A percentile compares a stretch with the other conserved stretches of the same genome.
These are phyloP conservation scores for Trifolium dubium DNA, from an alignment of 306 rosid species.

Conservation along the genomic window DNA sequence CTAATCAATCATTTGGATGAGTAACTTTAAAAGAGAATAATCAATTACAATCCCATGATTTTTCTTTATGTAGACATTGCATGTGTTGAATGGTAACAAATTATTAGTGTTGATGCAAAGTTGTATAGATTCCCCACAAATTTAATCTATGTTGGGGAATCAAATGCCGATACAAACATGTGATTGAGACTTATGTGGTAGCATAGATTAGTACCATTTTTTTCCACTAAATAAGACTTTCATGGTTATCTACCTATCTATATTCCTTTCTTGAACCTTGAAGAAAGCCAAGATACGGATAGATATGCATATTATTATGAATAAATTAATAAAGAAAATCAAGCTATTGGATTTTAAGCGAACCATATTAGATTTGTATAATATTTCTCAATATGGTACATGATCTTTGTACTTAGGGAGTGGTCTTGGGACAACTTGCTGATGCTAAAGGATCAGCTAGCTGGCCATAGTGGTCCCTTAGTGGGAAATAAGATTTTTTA, in stretches of 20 bases:
- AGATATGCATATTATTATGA: not conserved
- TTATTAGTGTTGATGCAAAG: conserved; percentile 43
- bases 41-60: conserved; percentile 33
- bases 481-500: not conserved
- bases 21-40: conserved; percentile 44
- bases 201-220: conserved; percentile 29
- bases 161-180: conserved; percentile 34
- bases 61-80: conserved; percentile 35
- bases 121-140: conserved; percentile 41
- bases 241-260: conserved; percentile 22
- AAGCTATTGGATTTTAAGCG: not conserved
- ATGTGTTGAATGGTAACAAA: conserved; percentile 33
- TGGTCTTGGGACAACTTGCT: not conserved
- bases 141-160: conserved; percentile 38
- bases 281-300: conserved; percentile 18
- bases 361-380: not conserved
- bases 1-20: conserved; percentile 37
- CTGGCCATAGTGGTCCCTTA: conserved; percentile 19
- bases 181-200: conserved; percentile 43
- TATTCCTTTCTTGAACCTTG: conserved; percentile 30
- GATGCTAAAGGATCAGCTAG: conserved; percentile 8
- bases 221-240: conserved; percentile 34
- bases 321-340: not conserved
- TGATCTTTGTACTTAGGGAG: conserved; percentile 15
- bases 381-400: conserved; percentile 11